These are phyloP conservation scores for Termitomyces sp. DNA, from an alignment of 768 basidiomycete genomes.

Conservation along the genomic window DNA sequence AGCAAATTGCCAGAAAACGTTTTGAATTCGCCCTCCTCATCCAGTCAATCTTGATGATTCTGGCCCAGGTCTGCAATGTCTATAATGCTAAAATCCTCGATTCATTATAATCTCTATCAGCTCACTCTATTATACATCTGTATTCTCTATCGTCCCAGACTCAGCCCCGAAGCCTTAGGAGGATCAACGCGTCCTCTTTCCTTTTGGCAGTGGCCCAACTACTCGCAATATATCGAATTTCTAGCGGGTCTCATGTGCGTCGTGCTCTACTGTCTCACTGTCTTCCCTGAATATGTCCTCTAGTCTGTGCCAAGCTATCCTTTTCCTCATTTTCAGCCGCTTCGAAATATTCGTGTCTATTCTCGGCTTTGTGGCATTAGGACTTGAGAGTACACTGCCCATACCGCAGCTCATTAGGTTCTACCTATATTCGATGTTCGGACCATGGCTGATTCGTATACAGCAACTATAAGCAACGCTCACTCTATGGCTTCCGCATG, in stretches of 20 bases:
- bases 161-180: slow-evolving; percentile 56
- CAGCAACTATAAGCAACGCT: slow-evolving; percentile 77
- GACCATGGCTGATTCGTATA: background rate
- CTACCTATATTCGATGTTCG: slow-evolving; percentile 6
- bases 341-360: slow-evolving; percentile 54
- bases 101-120: slow-evolving; percentile 34
- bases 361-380: slow-evolving; percentile 75
- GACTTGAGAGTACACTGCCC: slow-evolving; percentile 83
- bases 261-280: background rate
- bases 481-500: slow-evolving; percentile 80
- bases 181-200: slow-evolving; percentile 62
- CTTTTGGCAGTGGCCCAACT: slow-evolving; percentile 86
- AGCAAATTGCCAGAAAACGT: slow-evolving; percentile 36
- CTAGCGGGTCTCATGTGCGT: slow-evolving; percentile 73
- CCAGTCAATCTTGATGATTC: slow-evolving; percentile 82
- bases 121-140: slow-evolving; percentile 80
- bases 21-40: slow-evolving; percentile 77
- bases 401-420: slow-evolving; percentile 82
- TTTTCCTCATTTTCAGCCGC: slow-evolving; percentile 71
- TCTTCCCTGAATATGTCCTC: background rate
- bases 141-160: slow-evolving; percentile 61
- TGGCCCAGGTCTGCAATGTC: slow-evolving; percentile 59
- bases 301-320: slow-evolving; percentile 65
- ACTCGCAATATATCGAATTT: slow-evolving; percentile 79
- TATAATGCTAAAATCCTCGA: slow-evolving; percentile 2